phyloP scores from a whole-genome alignment of 352 stramenopile species.

The Phytophthora uliginosa region DNA sequence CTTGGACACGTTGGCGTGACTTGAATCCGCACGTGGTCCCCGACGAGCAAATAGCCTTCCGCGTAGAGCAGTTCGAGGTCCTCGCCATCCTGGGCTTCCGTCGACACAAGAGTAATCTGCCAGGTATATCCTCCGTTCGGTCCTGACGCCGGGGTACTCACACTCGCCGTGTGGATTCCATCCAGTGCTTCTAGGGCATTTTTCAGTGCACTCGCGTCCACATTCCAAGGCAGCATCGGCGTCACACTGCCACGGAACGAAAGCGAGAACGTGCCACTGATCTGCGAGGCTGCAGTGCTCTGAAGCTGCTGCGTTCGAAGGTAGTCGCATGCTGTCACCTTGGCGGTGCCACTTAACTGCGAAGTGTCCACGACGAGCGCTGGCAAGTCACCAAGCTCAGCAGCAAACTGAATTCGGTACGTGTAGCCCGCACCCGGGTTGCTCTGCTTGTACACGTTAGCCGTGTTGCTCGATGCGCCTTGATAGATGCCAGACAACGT shows the following conservation, averaged over 20 bases:
- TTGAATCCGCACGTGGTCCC: slow-evolving; percentile 47
- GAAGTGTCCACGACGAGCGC: slow-evolving; percentile 63
- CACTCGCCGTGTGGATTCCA: slow-evolving; percentile 78
- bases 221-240: slow-evolving; percentile 76
- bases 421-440: slow-evolving; percentile 59
- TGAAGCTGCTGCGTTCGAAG: slow-evolving; percentile 82
- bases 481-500: slow-evolving; percentile 92
- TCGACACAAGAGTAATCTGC: slow-evolving; percentile 88
- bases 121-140: slow-evolving; percentile 78
- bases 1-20: slow-evolving; percentile 59
- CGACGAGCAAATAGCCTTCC: slow-evolving; percentile 83
- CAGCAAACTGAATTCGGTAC: slow-evolving; percentile 81
- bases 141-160: slow-evolving; percentile 43
- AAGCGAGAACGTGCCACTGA: slow-evolving; percentile 91
- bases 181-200: slow-evolving; percentile 75
- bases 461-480: slow-evolving; percentile 50
- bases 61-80: slow-evolving; percentile 77
- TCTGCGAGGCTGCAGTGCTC: slow-evolving; percentile 52
- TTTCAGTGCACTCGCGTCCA: slow-evolving; percentile 56
- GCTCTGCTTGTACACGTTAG: slow-evolving; percentile 90
- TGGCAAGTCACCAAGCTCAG: slow-evolving; percentile 77
- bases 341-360: slow-evolving; percentile 51
- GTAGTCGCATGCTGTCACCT: slow-evolving; percentile 89
- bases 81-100: slow-evolving; percentile 48
- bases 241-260: slow-evolving; percentile 79